phyloP scores from a whole-genome alignment of 192 early-diverging fungal species.

The Glomus cerebriforme region DNA sequence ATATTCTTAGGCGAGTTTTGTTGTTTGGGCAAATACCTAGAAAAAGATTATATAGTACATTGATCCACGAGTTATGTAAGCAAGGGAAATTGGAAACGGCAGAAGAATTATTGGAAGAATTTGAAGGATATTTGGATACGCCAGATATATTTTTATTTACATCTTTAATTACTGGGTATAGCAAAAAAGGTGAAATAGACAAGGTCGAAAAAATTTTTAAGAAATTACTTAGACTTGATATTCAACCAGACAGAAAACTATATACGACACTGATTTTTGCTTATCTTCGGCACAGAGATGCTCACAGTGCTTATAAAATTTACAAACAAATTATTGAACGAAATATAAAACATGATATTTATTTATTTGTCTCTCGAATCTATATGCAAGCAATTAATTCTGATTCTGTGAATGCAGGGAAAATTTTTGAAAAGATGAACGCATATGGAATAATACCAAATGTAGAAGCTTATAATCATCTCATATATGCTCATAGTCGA shows the following conservation, averaged over 20 bases:
- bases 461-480: not conserved
- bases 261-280: not conserved
- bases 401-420: not conserved
- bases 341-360: not conserved
- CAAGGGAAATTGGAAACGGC: not conserved
- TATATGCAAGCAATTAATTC: not conserved
- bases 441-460: not conserved
- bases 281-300: not conserved
- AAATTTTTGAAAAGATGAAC: constrained; percentile 2
- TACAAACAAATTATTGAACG: constrained; percentile 8
- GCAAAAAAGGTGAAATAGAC: not conserved
- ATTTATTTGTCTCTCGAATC: not conserved
- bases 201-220: not conserved
- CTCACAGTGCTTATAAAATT: not conserved
- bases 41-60: not conserved
- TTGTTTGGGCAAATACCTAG: not conserved
- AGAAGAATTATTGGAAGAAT: not conserved
- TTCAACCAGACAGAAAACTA: not conserved
- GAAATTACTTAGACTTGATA: not conserved
- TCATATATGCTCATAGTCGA: constrained; percentile 3
- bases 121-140: not conserved
- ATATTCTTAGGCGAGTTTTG: not conserved
- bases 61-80: not conserved
- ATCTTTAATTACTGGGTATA: not conserved
- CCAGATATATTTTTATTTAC: not conserved